phyloP scores from a whole-genome alignment of 2,329 filamentous ascomycete species.

The Aspergillus sp. region DNA sequence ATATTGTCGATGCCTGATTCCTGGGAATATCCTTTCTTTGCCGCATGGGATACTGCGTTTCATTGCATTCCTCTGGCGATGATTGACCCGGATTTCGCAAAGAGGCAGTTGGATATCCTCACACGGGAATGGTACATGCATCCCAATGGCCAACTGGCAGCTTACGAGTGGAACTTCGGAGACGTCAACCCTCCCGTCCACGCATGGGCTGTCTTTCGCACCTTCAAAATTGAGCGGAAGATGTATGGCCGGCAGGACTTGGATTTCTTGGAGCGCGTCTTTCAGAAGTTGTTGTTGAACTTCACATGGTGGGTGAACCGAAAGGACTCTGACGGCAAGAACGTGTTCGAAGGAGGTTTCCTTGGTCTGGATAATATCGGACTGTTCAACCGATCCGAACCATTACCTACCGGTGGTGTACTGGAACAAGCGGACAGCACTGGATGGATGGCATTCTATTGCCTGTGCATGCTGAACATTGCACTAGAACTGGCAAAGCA shows the following conservation, averaged over 20 bases:
- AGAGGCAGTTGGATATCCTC: slow-evolving; percentile 94
- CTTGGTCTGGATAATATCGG: slow-evolving; percentile 95
- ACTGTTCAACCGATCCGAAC: slow-evolving; percentile 92
- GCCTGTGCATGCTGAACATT: slow-evolving; percentile 93
- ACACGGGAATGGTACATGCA: slow-evolving; percentile 99
- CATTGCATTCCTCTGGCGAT: slow-evolving; percentile 93
- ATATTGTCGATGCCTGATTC: slow-evolving; percentile 97
- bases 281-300: slow-evolving; percentile 90
- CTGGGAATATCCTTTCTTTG: slow-evolving; percentile 98
- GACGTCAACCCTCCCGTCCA: slow-evolving; percentile 96
- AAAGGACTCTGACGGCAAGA: slow-evolving; percentile 89
- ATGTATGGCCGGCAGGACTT: slow-evolving; percentile 91
- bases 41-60: slow-evolving; percentile 94
- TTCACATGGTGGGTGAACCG: slow-evolving; percentile 99
- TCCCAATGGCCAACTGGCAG: slow-evolving; percentile 88
- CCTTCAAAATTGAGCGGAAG: slow-evolving; percentile 97
- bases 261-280: slow-evolving; percentile 91
- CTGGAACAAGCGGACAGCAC: slow-evolving; percentile 96
- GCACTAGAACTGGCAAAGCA: slow-evolving; percentile 91
- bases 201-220: slow-evolving; percentile 89
- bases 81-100: slow-evolving; percentile 96
- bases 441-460: slow-evolving; percentile 99
- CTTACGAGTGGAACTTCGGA: slow-evolving; percentile 95
- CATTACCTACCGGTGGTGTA: slow-evolving; percentile 83
- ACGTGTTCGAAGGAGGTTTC: slow-evolving; percentile 95